Evolutionary conservation across 768 basidiomycete species (phyloP), one percentile per base, ranked within the genome.

Genomic region (Cyclocybe aegerita): DNA sequence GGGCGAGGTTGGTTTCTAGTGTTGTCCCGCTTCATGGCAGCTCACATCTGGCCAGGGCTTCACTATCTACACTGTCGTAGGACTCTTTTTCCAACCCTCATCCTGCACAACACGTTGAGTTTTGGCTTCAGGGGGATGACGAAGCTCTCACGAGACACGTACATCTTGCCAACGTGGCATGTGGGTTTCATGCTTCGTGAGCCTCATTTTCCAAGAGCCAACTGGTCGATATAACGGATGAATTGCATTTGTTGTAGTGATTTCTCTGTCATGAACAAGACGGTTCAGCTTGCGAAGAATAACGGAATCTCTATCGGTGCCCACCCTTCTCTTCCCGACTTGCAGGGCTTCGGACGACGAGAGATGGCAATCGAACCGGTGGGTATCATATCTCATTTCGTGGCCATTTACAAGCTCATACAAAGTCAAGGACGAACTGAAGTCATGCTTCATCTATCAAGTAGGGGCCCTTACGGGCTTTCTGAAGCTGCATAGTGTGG

Each of bases 131-230:
- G 80, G 75, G 73, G 5, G 76, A 82, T 33, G 81, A 82, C 32
- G 77, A 76, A 48, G 65, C 66, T 8, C 70, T 82, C 38, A 81
- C 81, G 78, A 70, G 75, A 46, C 77, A 74, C 9, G 80, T 84
- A 29, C 79, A 83, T 55, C 67, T 82, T 11, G 81, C 82, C 0
- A 83, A 85, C 52, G 70, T 86, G 11, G 85, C 85, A 0, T 87
- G 85, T 58, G 85, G 85, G 5, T 85, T 85, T 52, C 86, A 87
- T 58, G 84, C 81, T 15, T 81, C 80, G 80, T 83, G 51, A 41
- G 65, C 52, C 11, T 10, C 12, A n/a, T 14, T 7, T 12, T 10
- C 16, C 3, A 9, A 12, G 4, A 5, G 17, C 30, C 9, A 9
- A n/a, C 11, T 11, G 14, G n/a, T 32, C 36, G 10, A 15, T 33